Conservation (phyloP, 208 protist genomes). For the Acanthamoeba castellanii region DNA sequence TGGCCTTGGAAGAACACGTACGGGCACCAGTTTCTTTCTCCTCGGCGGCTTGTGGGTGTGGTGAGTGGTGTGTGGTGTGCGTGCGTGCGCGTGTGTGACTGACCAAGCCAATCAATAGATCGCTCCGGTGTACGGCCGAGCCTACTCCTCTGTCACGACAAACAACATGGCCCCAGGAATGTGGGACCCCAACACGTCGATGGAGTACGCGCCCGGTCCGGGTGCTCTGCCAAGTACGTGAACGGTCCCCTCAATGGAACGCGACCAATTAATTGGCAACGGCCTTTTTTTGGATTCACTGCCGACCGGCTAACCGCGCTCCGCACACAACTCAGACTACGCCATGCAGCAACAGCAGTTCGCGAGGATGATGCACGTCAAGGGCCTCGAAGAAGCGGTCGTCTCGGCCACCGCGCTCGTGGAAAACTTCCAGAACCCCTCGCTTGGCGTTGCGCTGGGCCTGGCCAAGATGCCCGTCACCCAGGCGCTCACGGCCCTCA, state of each 20-base stretch:
- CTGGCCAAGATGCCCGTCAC: constrained; percentile 49
- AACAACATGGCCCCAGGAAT: not conserved
- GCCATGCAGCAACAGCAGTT: constrained; percentile 55
- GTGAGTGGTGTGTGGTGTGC: not conserved
- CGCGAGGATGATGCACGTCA: constrained; percentile 47
- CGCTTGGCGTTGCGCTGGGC: constrained; percentile 41
- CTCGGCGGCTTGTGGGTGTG: not conserved
- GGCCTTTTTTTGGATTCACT: too few species aligned
- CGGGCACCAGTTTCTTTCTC: not conserved
- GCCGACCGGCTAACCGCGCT: not conserved
- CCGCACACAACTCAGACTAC: not conserved
- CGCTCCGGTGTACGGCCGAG: constrained; percentile 37
- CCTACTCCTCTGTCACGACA: constrained; percentile 11
- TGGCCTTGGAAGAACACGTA: constrained; percentile 65
- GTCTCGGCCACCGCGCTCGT: not conserved
- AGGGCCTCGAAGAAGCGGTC: not conserved
- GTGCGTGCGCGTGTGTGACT: not conserved
- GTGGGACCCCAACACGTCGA: not conserved
- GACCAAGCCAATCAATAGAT: not conserved
- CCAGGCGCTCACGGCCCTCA: constrained; percentile 31
- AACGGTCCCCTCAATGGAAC: not conserved
- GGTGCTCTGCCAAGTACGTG: not conserved
- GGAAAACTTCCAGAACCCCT: constrained; percentile 33
- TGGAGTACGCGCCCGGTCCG: not conserved
- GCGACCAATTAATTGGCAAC: not conserved